These are phyloP conservation scores for Beauveria pseudobassiana DNA, from an alignment of 2,329 filamentous ascomycete genomes.

Conservation along the genomic window DNA sequence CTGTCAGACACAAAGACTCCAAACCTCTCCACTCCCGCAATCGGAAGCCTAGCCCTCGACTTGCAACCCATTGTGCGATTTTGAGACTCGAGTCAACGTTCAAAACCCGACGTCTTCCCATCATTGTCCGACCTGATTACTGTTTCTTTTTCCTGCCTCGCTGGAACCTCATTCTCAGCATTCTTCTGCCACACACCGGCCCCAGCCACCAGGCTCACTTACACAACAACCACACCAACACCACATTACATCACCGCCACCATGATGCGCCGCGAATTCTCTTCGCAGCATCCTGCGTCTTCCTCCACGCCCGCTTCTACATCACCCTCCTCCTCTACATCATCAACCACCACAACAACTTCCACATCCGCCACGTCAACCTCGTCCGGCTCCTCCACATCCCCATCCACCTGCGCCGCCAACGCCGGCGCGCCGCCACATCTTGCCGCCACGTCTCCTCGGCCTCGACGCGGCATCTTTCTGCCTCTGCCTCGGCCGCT, in stretches of 20 bases:
- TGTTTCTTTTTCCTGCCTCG: not conserved
- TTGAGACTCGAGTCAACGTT: not conserved
- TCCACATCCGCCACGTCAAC: conserved; percentile 19
- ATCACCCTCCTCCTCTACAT: conserved; percentile 12
- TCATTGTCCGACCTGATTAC: not conserved
- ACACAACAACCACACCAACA: not conserved
- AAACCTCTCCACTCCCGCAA: conserved; percentile 6
- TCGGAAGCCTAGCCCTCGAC: conserved; percentile 1
- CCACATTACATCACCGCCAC: not conserved
- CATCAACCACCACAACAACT: conserved; percentile 13
- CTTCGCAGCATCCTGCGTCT: conserved; percentile 8
- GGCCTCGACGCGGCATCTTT: conserved; percentile 11
- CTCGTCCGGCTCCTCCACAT: conserved; percentile 27
- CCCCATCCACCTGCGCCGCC: conserved; percentile 13
- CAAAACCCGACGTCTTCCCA: not conserved
- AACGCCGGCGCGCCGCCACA: conserved; percentile 1
- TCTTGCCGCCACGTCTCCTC: not conserved
- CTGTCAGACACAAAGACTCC: not conserved
- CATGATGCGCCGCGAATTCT: conserved; percentile 11
- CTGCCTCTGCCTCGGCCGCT: conserved; percentile 17
- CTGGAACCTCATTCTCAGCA: not conserved
- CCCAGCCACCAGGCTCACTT: conserved; percentile 3
- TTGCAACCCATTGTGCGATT: not conserved
- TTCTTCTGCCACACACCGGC: not conserved
- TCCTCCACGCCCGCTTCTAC: conserved; percentile 14